Evolutionary conservation across 805 yeast species (phyloP).

Genomic region (Hanseniaspora lindneri): DNA sequence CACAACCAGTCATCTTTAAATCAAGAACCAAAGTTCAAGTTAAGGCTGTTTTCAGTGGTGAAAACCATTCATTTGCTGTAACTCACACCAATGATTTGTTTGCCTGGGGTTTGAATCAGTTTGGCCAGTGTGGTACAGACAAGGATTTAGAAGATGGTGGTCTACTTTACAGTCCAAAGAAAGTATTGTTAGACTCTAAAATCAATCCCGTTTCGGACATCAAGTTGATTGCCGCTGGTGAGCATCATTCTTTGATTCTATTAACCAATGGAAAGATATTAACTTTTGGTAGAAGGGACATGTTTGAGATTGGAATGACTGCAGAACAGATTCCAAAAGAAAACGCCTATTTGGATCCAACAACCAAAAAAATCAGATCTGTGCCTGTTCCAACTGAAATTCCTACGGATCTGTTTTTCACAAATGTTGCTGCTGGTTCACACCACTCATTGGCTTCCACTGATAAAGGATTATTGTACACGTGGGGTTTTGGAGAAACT

Average conservation of each 20-base stretch:
- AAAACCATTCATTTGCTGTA: constrained; percentile 90
- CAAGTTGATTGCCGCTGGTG: constrained; percentile 72
- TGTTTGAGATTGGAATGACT: constrained; percentile 68
- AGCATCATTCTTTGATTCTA: constrained; percentile 80
- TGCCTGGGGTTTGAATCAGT: constrained; percentile 95
- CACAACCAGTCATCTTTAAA: constrained; percentile 10
- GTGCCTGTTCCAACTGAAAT: constrained; percentile 76
- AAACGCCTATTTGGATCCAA: constrained; percentile 55
- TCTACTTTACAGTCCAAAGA: constrained; percentile 63
- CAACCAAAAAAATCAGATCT: constrained; percentile 68
- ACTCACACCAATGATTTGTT: constrained; percentile 56
- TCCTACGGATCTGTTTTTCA: constrained; percentile 43
- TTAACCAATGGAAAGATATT: constrained; percentile 61
- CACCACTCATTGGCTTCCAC: constrained; percentile 87
- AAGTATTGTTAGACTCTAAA: constrained; percentile 50
- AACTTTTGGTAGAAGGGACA: constrained; percentile 84
- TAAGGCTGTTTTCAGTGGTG: constrained; percentile 79
- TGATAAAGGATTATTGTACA: constrained; percentile 68
- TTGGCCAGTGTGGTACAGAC: constrained; percentile 85
- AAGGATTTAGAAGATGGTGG: constrained; percentile 78
- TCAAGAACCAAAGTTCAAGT: constrained; percentile 59
- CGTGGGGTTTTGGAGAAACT: constrained; percentile 98
- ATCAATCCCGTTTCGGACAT: constrained; percentile 35
- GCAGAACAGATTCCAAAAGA: constrained; percentile 55
- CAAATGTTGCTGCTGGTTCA: constrained; percentile 65